Percentiles rank a stretch among this genome's conserved stretches.
Conservation (phyloP, 805 yeast genomes). For the Candida multigemmis region DNA sequence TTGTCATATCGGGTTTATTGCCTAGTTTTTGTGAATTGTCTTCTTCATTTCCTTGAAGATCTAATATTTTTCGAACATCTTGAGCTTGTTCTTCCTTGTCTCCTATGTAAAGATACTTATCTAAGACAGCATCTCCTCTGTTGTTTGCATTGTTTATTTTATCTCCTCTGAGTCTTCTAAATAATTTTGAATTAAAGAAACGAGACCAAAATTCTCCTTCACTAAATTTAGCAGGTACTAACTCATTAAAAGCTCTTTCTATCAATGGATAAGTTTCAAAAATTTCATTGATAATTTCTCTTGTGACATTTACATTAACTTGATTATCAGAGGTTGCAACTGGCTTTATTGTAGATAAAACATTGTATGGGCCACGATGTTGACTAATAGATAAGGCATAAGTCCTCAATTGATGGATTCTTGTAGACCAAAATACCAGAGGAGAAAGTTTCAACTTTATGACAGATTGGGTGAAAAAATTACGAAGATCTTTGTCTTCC, state of each 20-base stretch:
- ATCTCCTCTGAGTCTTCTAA: slow-evolving; percentile 85
- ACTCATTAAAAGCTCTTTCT: slow-evolving; percentile 78
- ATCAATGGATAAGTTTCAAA: slow-evolving; percentile 92
- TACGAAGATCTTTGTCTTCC: slow-evolving; percentile 60
- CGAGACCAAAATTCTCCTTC: slow-evolving; percentile 97
- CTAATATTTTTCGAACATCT: slow-evolving; percentile 60
- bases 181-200: slow-evolving; percentile 84
- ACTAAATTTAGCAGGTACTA: slow-evolving; percentile 69
- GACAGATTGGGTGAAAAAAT: slow-evolving; percentile 81
- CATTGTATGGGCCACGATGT: slow-evolving; percentile 88
- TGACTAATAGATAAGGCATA: slow-evolving; percentile 80
- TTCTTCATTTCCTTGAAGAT: slow-evolving; percentile 70
- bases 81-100: slow-evolving; percentile 26
- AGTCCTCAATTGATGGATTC: slow-evolving; percentile 73
- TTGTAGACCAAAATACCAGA: slow-evolving; percentile 77
- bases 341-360: slow-evolving; percentile 86
- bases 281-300: slow-evolving; percentile 83
- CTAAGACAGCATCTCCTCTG: slow-evolving; percentile 78
- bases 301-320: slow-evolving; percentile 84
- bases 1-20: slow-evolving; percentile 80
- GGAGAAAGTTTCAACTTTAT: slow-evolving; percentile 70
- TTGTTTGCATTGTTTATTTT: slow-evolving; percentile 58
- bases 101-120: slow-evolving; percentile 69
- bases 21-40: slow-evolving; percentile 74
- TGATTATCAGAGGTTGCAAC: slow-evolving; percentile 89